phyloP scores from a whole-genome alignment of 1,139 yeast species.

The Entelexis sorbosivorans region DNA sequence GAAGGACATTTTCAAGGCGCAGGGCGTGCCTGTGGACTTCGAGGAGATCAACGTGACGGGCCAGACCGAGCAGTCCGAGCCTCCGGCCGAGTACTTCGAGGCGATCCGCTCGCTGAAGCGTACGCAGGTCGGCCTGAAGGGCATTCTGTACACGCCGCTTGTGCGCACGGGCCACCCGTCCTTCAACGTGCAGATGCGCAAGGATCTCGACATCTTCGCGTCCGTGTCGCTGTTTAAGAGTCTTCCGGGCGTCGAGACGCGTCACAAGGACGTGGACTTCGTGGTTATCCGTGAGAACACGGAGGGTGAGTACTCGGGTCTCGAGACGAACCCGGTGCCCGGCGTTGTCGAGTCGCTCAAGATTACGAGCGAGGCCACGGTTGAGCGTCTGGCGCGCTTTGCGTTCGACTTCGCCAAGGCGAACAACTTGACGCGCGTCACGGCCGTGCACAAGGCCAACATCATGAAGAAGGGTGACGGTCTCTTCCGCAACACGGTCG shows the following conservation, averaged over 20 bases:
- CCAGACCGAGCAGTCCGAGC: slow-evolving; percentile 42
- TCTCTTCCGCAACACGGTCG: slow-evolving; percentile 87
- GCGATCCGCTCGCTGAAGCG: slow-evolving; percentile 89
- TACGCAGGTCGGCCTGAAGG: slow-evolving; percentile 94
- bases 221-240: slow-evolving; percentile 86
- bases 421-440: slow-evolving; percentile 84
- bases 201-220: slow-evolving; percentile 91
- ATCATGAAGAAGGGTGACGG: slow-evolving; percentile 99
- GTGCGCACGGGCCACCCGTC: slow-evolving; percentile 65
- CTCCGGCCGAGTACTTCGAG: slow-evolving; percentile 58
- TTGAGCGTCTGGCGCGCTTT: slow-evolving; percentile 94
- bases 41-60: slow-evolving; percentile 87
- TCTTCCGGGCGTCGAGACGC: slow-evolving; percentile 87
- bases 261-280: slow-evolving; percentile 58
- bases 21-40: slow-evolving; percentile 86
- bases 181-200: slow-evolving; percentile 90
- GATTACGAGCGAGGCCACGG: slow-evolving; percentile 86
- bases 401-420: slow-evolving; percentile 92
- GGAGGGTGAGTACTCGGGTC: slow-evolving; percentile 97
- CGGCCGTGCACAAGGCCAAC: slow-evolving; percentile 98
- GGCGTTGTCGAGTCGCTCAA: slow-evolving; percentile 96
- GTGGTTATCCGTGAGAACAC: slow-evolving; percentile 95
- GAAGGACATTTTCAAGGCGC: slow-evolving; percentile 73
- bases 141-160: slow-evolving; percentile 85
- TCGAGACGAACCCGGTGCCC: slow-evolving; percentile 77